Evolutionary conservation across 2,329 filamentous ascomycete species (phyloP), one percentile per base, ranked within the genome.

Genomic region (Paecilomyces dactylethromorphus): DNA sequence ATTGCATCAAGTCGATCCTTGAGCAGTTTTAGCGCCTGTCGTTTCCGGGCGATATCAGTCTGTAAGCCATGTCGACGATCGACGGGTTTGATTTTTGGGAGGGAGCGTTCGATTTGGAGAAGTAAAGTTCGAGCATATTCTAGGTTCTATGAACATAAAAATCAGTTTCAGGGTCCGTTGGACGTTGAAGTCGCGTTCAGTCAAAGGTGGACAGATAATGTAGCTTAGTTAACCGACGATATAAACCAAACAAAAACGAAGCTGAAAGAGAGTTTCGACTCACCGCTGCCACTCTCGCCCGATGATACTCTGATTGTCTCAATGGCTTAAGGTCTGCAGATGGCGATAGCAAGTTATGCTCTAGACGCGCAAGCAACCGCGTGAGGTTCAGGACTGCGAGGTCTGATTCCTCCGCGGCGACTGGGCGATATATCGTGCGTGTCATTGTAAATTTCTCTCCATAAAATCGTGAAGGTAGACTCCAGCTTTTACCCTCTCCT

Each of bases 61-160:
- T 76, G 71, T 26, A 73, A 68, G 55, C 74, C 72, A 56, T 77
- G 70, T 33, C 74, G 73, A 15, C 69, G 68, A 18, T 75, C 69
- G 35, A 70, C 68, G 0, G 72, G 69, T 62, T 78, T 78, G 24
- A 78, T 68, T 35, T 69, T 63, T 15, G 75, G 71, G 22, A 78
- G 69, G 21, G 66, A 71, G 31, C 71, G 72, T 61, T 79, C 77
- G 31, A 79, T 65, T 49, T 74, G 68, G 39, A 74, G 66, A 24
- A 79, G 71, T 49, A 75, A 66, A 35, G 70, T 71, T 54, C 76
- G 75, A 29, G 76, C 76, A 58, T 79, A 77, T 65, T 79, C 77
- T 55, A 79, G 67, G 63, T 79, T 79, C 73, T 78, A 62, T 29
- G 62, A 58, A 58, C 62, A 62, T 35, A 51, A 24, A 49, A 56